Evolutionary conservation across 768 basidiomycete genomes (phyloP), one percentile per base, ranked within the genome.

Genomic region (Xerocomellus dryophilus): DNA sequence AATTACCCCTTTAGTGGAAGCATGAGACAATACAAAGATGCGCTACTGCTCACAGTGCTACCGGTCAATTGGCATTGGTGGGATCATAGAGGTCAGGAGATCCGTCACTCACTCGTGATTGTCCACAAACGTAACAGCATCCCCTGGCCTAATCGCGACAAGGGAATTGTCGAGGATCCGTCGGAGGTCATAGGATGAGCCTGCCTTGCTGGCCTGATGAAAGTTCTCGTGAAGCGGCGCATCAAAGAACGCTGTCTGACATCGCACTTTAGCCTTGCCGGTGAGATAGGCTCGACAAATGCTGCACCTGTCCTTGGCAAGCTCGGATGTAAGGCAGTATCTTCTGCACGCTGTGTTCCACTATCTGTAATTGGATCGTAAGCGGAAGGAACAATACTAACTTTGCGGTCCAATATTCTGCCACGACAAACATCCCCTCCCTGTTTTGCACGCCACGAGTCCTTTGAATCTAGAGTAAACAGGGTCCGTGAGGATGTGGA

Each of bases 51-150:
- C 72, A 89, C 88, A 65, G 88, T 90, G 58, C 87, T 90, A 56
- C 47, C 32, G 54, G 35, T 29, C 50, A 54, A 23, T 53, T 11
- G 38, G 40, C 15, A 41, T 57, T 2, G 4, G 32, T 11, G 15
- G 18, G 27, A 42, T 31, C n/a, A 20, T 3, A 32, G 7, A 40
- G 11, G 50, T 35, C 35, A 50, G 7, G 23, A 25, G 15, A 31
- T 1, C 11, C 2, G 47, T 35, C 10, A 72, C 86, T 71, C 57
- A 91, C 90, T 93, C 91, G 60, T 93, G 90, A 68, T 93, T 93
- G 62, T 93, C 90, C 7, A 93, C 90, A 63, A 93, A 93, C 0
- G 90, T 93, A 6, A 97, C 90, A 5, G 93, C 89, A 65, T 93
- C 90, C 25, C 78, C 74, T 3, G 94, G 93, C 55, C 82, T 79